Evolutionary conservation across 78 protist genomes (phyloP).

Genomic region (Fonticula alba): DNA sequence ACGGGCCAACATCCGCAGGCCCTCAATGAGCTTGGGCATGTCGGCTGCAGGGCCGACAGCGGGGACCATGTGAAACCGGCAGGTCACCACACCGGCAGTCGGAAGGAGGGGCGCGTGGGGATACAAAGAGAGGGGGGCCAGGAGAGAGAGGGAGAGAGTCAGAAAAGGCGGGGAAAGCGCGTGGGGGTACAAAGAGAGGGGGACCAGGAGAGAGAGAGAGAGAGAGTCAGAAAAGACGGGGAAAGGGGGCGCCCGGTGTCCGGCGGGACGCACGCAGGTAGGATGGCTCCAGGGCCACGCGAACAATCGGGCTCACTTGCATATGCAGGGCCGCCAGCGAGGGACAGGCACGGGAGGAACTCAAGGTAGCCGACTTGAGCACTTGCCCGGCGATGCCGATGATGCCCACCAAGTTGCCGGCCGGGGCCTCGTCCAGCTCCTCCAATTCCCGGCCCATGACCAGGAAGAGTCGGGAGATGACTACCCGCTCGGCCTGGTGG

Average conservation of each 20-base stretch:
- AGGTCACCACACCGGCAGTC: neutral
- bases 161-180: too few relatives aligned
- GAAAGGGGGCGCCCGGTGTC: neutral
- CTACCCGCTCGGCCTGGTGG: neutral
- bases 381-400: conserved; percentile 59
- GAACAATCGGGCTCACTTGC: conserved; percentile 54
- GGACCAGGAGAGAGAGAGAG: too few relatives aligned
- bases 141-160: too few relatives aligned
- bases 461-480: conserved; percentile 26
- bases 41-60: too few relatives aligned
- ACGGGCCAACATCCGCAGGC: conserved; percentile 61
- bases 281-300: conserved; percentile 65
- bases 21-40: conserved; percentile 36
- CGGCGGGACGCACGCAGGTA: neutral
- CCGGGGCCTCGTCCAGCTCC: conserved; percentile 27
- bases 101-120: too few relatives aligned
- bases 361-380: conserved; percentile 59
- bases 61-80: neutral
- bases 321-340: conserved; percentile 1
- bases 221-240: too few relatives aligned
- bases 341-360: conserved; percentile 24
- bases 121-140: too few relatives aligned
- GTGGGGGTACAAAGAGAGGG: too few relatives aligned
- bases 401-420: conserved; percentile 77
- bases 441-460: conserved; percentile 77